Evolutionary conservation across 2,329 filamentous ascomycete genomes (phyloP).

Genomic region (Penicillium sp.): DNA sequence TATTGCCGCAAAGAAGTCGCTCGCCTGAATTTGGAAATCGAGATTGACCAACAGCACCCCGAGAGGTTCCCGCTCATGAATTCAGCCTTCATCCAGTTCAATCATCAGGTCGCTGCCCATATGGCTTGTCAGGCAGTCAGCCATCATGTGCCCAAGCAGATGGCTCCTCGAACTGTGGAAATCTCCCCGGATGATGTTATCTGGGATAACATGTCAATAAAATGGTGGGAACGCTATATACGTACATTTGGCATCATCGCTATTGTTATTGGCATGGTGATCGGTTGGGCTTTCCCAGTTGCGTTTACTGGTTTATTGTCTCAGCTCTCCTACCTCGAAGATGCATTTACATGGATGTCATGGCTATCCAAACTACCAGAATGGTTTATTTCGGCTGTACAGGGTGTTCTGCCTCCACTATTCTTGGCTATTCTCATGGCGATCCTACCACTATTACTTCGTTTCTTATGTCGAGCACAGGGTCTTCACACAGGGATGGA

Average conservation of each 20-base stretch:
- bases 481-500: conserved; percentile 83
- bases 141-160: conserved; percentile 89
- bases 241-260: conserved; percentile 69
- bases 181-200: conserved; percentile 90
- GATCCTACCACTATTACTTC: conserved; percentile 80
- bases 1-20: conserved; percentile 87
- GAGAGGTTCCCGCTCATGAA: conserved; percentile 92
- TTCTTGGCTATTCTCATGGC: conserved; percentile 77
- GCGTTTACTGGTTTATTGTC: conserved; percentile 84
- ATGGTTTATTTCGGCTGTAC: conserved; percentile 69
- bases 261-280: conserved; percentile 73
- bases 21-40: conserved; percentile 87
- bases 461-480: conserved; percentile 72
- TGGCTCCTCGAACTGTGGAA: conserved; percentile 91
- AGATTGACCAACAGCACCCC: conserved; percentile 81
- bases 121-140: conserved; percentile 95
- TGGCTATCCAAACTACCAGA: conserved; percentile 70
- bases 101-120: conserved; percentile 94
- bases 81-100: conserved; percentile 97
- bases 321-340: conserved; percentile 73
- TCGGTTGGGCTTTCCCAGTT: conserved; percentile 90
- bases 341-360: conserved; percentile 68
- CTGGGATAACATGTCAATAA: conserved; percentile 96
- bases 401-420: conserved; percentile 83
- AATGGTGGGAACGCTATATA: conserved; percentile 89